phyloP scores from a whole-genome alignment of 2,329 filamentous ascomycete species.

The Didymella pinodella region DNA sequence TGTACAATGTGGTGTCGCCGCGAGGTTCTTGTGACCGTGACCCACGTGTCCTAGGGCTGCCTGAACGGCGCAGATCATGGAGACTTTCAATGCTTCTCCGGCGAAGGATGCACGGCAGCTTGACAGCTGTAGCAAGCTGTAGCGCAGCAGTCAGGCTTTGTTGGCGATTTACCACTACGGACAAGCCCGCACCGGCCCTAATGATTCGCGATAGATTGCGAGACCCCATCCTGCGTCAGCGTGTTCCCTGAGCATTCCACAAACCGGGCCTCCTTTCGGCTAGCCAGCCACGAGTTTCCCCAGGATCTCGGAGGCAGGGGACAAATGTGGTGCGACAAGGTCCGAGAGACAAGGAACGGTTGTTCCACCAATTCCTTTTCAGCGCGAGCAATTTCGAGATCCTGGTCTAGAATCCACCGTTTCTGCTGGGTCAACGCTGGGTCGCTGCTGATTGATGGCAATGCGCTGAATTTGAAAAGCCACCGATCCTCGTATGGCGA shows the following conservation, averaged over 20 bases:
- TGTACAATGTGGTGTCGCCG: background rate
- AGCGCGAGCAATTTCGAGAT: slow-evolving; percentile 28
- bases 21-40: slow-evolving; percentile 7
- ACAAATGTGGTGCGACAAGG: slow-evolving; percentile 28
- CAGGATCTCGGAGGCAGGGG: slow-evolving; percentile 30
- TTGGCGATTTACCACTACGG: slow-evolving; percentile 12
- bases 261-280: slow-evolving; percentile 20
- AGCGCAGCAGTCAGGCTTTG: slow-evolving; percentile 11
- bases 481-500: slow-evolving; percentile 28
- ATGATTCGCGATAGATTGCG: slow-evolving; percentile 14
- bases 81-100: slow-evolving; percentile 2
- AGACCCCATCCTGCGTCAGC: slow-evolving; percentile 19
- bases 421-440: slow-evolving; percentile 17
- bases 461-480: slow-evolving; percentile 27
- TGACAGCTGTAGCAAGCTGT: slow-evolving; percentile 20
- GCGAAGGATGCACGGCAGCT: slow-evolving; percentile 6
- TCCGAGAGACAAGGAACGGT: slow-evolving; percentile 25
- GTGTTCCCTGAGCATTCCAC: slow-evolving; percentile 17
- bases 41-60: slow-evolving; percentile 6
- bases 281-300: slow-evolving; percentile 33
- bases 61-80: slow-evolving; percentile 7
- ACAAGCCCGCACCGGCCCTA: slow-evolving; percentile 11
- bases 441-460: slow-evolving; percentile 25
- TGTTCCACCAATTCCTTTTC: slow-evolving; percentile 41
- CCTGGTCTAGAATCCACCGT: slow-evolving; percentile 30